Evolutionary conservation across 768 basidiomycete genomes (phyloP).

Genomic region (Hydnomerulius pinastri): DNA sequence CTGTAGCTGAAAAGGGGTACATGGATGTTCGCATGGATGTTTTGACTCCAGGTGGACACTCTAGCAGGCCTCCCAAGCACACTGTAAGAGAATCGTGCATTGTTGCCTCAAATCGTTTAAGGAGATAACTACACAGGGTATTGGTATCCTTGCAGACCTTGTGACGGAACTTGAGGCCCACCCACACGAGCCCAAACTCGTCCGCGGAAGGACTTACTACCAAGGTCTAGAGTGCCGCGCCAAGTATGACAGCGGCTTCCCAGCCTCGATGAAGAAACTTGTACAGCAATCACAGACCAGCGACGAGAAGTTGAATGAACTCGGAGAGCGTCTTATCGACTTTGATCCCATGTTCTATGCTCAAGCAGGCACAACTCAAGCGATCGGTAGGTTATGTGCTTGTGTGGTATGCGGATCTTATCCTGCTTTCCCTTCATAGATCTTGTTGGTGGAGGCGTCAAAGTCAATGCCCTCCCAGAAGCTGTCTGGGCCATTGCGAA

Average conservation of each 20-base stretch:
- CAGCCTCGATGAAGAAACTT: constrained; percentile 20
- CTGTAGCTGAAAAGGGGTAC: constrained; percentile 45
- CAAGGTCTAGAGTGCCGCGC: constrained; percentile 43
- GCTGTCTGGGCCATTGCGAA: constrained; percentile 37
- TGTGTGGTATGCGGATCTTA: constrained; percentile 8
- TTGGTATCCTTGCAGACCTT: constrained; percentile 53
- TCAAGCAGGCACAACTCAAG: constrained; percentile 28
- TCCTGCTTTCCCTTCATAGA: constrained; percentile 36
- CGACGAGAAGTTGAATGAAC: constrained; percentile 19
- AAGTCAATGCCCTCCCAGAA: constrained; percentile 51
- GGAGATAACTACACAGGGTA: constrained; percentile 27
- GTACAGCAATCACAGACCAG: constrained; percentile 22
- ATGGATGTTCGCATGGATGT: constrained; percentile 44
- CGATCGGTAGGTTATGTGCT: constrained; percentile 18
- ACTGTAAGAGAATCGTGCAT: constrained; percentile 37
- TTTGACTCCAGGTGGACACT: constrained; percentile 53
- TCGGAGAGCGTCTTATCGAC: constrained; percentile 16
- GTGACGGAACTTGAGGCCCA: constrained; percentile 49
- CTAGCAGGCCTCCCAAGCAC: constrained; percentile 52
- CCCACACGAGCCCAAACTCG: constrained; percentile 38
- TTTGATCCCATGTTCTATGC: constrained; percentile 23
- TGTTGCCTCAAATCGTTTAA: not conserved
- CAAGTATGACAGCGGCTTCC: constrained; percentile 39
- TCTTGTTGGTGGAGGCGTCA: constrained; percentile 42
- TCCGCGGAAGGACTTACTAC: constrained; percentile 28